phyloP scores from a whole-genome alignment of 2,329 filamentous ascomycete genomes.

The Piedraia hortae region DNA sequence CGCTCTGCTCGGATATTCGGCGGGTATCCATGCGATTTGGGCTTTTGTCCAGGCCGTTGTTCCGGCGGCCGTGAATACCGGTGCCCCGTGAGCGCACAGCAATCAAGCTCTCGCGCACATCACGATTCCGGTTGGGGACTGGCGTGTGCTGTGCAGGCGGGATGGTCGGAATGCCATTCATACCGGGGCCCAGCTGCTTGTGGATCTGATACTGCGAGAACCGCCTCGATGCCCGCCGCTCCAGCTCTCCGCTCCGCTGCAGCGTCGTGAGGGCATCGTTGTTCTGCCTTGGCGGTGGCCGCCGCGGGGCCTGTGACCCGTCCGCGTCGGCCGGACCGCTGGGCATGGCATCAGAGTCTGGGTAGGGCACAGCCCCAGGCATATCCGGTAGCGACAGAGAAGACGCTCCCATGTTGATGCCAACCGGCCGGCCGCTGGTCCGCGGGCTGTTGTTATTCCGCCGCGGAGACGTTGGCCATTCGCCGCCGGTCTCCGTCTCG shows the following conservation, averaged over 20 bases:
- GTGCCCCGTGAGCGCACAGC: constrained; percentile 35
- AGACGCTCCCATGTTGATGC: constrained; percentile 41
- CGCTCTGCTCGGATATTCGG: constrained; percentile 33
- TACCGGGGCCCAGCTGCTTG: constrained; percentile 60
- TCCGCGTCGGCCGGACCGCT: constrained; percentile 12
- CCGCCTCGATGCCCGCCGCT: constrained; percentile 68
- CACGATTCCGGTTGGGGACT: constrained; percentile 60
- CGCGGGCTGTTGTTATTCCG: constrained; percentile 14
- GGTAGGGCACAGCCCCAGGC: constrained; percentile 45
- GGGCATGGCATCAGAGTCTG: constrained; percentile 29
- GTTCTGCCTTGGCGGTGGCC: constrained; percentile 54
- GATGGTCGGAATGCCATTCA: constrained; percentile 63
- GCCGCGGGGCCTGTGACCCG: constrained; percentile 17
- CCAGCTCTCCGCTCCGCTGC: constrained; percentile 74
- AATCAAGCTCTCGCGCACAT: constrained; percentile 61
- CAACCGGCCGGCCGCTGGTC: constrained; percentile 8
- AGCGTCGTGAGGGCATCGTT: constrained; percentile 76
- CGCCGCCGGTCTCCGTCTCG: constrained; percentile 15
- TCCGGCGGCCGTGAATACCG: constrained; percentile 7
- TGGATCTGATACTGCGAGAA: constrained; percentile 95
- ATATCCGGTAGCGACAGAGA: constrained; percentile 51
- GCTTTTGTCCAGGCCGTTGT: constrained; percentile 2
- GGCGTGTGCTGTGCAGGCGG: constrained; percentile 53
- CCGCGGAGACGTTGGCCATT: constrained; percentile 19
- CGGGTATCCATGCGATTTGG: constrained; percentile 5